Base-by-base conservation (phyloP, 805 yeast genomes). In the Wickerhamomyces silvicola region DNA sequence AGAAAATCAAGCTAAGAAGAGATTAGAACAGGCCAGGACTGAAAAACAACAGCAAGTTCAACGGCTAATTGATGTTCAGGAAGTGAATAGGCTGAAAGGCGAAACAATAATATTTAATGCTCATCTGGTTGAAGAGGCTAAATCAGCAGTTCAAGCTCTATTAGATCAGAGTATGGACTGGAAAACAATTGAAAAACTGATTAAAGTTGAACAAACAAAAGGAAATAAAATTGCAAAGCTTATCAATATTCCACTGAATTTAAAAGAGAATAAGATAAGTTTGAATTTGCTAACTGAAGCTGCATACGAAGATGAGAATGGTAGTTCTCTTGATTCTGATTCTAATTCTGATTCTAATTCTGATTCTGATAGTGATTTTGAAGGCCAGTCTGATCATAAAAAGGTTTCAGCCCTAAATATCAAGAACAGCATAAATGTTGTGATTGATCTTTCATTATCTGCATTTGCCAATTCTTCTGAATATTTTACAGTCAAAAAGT, bases 141-240 rank as follows among this genome's bases (percentile, higher is more conserved):
- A 73, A 37, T 56, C 52, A 7, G 78, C 82, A 3, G 82, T 90
- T 5, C 81, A 78, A 37, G 60, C 64, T 1, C 59, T 86, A 33
- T 40, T 87, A 5, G 78, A 80, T 35, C 92, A 84, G 50, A 88
- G 84, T 41, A 84, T 86, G 85, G 97, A 90, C 53, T 90, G 98
- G 98, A 72, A 73, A 26, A 81, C 85, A 38, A 88, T 88, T 40
- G 95, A 82, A 51, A 75, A 78, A 40, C 58, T 81, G 36, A 78
- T 90, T 31, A 60, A 69, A 29, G 66, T 76, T 31, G 95, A 90
- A 49, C 78, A 84, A 45, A 56, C 62, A 2, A 71, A 78, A 44
- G 78, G 80, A 1, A 83, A 79, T 45, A 56, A 60, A 5, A 62
- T 78, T 35, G 95, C 96, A 0, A 58, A 62, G 22, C 46, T 65